Evolutionary conservation across 1,284 basidiomycete species (phyloP), one percentile per base, ranked within the genome.

Genomic region (Cutaneotrichosporon mucoides): DNA sequence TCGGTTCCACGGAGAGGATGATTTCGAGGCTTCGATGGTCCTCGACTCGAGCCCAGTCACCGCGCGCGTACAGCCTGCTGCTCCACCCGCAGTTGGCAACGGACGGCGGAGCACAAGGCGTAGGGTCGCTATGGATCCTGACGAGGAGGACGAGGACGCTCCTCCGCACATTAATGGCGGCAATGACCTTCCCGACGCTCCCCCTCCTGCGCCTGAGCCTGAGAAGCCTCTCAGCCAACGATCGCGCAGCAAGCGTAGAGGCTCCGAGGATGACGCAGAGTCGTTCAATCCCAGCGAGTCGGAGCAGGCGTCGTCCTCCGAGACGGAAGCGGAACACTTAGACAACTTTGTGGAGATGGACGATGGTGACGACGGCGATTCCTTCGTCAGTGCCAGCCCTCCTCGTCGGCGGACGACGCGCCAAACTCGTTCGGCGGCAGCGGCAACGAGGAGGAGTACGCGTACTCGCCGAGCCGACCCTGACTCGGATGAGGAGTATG

Each of bases 331-430:
- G 1, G 59, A 66, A 6, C 63, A 66, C 4, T 61, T 57, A 4
- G 69, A 68, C 35, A 63, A 69, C 13, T 68, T 70, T 35, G 66
- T 61, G 11, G 64, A 89, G 50, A 80, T 82, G 45, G 56, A 59
- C 5, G 61, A 53, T n/a, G 24, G 24, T 24, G 80, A 82, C 47
- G 59, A 61, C 10, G 59, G 48, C 37, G 52, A 56, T 9, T 24
- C 15, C 24, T 60, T 49, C 12, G 44, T 46, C 3, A 51, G 41
- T 9, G 56, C 57, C 33, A 38, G 13, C 10, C 34, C 53, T 1
- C 53, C 58, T 0, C 60, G 44, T 2, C 55, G 62, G 8, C 61
- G 61, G 5, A 6, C 35, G n/a, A 56, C 59, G 3, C 59, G 54
- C n/a, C 24, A 24, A 24, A 24, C 24, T 24, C 42, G 49, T 5